phyloP scores from a whole-genome alignment of 768 basidiomycete species.

The Lentinula raphanica region DNA sequence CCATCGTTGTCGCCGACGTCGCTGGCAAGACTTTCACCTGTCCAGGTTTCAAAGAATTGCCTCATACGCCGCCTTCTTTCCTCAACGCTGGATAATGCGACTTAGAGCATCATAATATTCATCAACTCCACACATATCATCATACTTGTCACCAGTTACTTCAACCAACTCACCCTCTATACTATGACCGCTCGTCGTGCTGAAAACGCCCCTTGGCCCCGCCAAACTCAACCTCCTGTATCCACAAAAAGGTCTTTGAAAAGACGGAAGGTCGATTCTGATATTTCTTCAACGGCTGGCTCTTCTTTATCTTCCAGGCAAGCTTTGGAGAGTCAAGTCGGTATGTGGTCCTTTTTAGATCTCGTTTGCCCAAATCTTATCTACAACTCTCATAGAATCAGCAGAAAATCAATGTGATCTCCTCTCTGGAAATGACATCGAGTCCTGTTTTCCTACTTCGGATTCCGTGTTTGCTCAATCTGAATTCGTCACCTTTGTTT shows the following conservation, averaged over 20 bases:
- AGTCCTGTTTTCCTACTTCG: slow-evolving; percentile 70
- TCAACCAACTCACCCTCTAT: slow-evolving; percentile 18
- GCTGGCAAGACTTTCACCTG: slow-evolving; percentile 5
- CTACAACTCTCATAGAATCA: slow-evolving; percentile 21
- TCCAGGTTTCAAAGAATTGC: slow-evolving; percentile 13
- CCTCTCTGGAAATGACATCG: slow-evolving; percentile 60
- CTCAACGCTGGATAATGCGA: slow-evolving; percentile 25
- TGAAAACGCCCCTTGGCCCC: slow-evolving; percentile 39
- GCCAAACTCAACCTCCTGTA: slow-evolving; percentile 26
- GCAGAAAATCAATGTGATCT: slow-evolving; percentile 50
- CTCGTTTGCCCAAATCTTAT: slow-evolving; percentile 5
- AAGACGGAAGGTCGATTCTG: slow-evolving; percentile 23
- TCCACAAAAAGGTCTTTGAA: slow-evolving; percentile 20
- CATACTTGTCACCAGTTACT: slow-evolving; percentile 14
- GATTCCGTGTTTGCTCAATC: slow-evolving; percentile 62
- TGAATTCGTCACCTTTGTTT: slow-evolving; percentile 72
- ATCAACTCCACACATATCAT: slow-evolving; percentile 14
- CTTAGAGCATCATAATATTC: slow-evolving; percentile 18
- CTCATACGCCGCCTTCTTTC: background rate
- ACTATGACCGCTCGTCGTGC: slow-evolving; percentile 33
- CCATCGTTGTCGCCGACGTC: slow-evolving; percentile 19
- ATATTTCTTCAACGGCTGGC: slow-evolving; percentile 12
- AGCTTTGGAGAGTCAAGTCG: slow-evolving; percentile 27
- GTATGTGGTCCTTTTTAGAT: slow-evolving; percentile 16
- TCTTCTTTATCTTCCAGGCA: slow-evolving; percentile 31